phyloP scores from a whole-genome alignment of 129 eudicot species.

The Escallonia herrerae region DNA sequence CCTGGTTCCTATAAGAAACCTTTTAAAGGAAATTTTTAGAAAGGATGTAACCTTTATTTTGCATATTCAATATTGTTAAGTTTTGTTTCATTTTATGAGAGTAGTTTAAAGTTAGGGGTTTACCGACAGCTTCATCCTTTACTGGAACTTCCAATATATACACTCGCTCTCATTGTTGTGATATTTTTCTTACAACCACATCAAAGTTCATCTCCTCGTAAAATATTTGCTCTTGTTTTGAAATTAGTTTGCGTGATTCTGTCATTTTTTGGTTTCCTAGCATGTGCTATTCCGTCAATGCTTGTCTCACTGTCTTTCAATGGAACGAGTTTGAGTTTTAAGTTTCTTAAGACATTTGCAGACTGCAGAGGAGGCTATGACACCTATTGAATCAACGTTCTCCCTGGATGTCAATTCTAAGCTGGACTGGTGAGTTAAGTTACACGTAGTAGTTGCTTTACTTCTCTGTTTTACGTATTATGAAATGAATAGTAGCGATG shows the following conservation, averaged over 20 bases:
- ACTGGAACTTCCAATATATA: neutral
- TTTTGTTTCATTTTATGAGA: too few relatives aligned
- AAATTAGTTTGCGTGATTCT: neutral
- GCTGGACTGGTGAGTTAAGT: conserved; percentile 66
- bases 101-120: too few relatives aligned
- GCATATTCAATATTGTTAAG: too few relatives aligned
- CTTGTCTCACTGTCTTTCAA: conserved; percentile 8
- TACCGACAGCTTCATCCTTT: too few relatives aligned
- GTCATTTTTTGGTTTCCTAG: neutral
- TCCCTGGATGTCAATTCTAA: conserved; percentile 89
- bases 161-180: neutral
- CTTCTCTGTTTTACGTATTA: too few relatives aligned
- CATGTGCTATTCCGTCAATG: neutral
- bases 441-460: too few relatives aligned
- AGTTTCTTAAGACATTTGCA: conserved; percentile 28
- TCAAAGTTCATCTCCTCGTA: neutral
- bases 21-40: neutral
- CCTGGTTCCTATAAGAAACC: neutral
- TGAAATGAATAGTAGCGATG: too few relatives aligned
- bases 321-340: neutral
- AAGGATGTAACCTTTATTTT: too few relatives aligned
- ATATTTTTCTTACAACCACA: neutral
- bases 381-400: conserved; percentile 96
- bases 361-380: conserved; percentile 99
- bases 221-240: neutral